Conservation (phyloP, 768 basidiomycete species). For the Suillus hirtellus region DNA sequence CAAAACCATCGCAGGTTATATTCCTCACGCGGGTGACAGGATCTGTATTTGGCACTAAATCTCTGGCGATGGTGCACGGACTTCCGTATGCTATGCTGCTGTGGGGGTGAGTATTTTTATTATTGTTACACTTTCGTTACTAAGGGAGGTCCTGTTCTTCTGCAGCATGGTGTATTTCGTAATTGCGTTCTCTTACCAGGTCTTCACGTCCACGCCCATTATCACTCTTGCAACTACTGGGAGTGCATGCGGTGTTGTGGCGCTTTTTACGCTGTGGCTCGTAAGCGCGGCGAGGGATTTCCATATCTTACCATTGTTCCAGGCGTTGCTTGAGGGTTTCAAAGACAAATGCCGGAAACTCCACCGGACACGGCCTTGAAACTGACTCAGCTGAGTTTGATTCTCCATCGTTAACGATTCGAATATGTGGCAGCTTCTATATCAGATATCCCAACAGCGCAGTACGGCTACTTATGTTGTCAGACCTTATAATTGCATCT, state of each 20-base stretch:
- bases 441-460: neutral
- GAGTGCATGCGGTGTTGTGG: slow-evolving; percentile 17
- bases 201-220: slow-evolving; percentile 21
- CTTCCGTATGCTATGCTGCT: slow-evolving; percentile 35
- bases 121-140: neutral
- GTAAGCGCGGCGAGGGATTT: slow-evolving; percentile 2
- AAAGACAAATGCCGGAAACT: neutral
- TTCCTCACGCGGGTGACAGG: slow-evolving; percentile 12
- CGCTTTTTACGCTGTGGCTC: slow-evolving; percentile 25
- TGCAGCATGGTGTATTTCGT: slow-evolving; percentile 30
- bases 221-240: slow-evolving; percentile 19
- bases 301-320: neutral
- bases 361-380: neutral
- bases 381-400: neutral
- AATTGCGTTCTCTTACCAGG: slow-evolving; percentile 23
- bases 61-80: slow-evolving; percentile 33
- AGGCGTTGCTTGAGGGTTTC: neutral
- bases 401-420: neutral
- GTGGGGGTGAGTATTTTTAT: slow-evolving; percentile 19
- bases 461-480: neutral
- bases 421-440: neutral
- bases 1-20: neutral
- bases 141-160: neutral
- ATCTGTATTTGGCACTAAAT: slow-evolving; percentile 18
- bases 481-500: neutral